Conservation (phyloP, 306 rosid genomes). For the Castanea crenata region DNA sequence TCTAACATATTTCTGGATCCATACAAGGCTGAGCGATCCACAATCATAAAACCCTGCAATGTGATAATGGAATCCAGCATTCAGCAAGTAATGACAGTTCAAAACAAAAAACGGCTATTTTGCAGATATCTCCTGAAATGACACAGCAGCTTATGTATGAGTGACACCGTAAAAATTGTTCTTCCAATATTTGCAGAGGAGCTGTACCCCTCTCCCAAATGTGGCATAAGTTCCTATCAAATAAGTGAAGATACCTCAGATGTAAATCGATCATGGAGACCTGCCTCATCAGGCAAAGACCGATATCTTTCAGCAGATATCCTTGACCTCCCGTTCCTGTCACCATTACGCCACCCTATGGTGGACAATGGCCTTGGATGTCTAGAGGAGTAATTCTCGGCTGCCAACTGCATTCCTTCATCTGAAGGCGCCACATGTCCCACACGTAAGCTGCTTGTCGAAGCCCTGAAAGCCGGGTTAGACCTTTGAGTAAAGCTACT, state of each 20-base stretch:
- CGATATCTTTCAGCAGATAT: conserved; percentile 43
- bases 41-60: conserved; percentile 67
- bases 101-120: neutral
- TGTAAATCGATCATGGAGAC: conserved; percentile 35
- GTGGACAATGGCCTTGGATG: conserved; percentile 52
- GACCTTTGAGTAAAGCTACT: conserved; percentile 69
- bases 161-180: neutral
- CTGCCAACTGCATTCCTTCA: conserved; percentile 55
- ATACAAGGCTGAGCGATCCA: conserved; percentile 53
- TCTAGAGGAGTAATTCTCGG: conserved; percentile 61
- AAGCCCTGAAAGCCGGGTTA: conserved; percentile 55
- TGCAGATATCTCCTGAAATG: neutral
- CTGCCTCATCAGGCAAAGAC: conserved; percentile 20
- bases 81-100: neutral
- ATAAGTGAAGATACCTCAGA: conserved; percentile 33
- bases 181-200: neutral
- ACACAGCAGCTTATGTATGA: neutral
- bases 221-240: neutral
- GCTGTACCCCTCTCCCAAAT: neutral
- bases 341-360: conserved; percentile 57
- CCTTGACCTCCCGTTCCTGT: conserved; percentile 72
- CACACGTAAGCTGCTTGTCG: conserved; percentile 54
- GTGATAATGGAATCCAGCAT: neutral
- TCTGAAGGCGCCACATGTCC: conserved; percentile 59
- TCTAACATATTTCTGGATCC: conserved; percentile 68